Base-by-base conservation (phyloP, 2,329 filamentous ascomycete genomes). In the Xenosphaeropsis pyriputrescens region DNA sequence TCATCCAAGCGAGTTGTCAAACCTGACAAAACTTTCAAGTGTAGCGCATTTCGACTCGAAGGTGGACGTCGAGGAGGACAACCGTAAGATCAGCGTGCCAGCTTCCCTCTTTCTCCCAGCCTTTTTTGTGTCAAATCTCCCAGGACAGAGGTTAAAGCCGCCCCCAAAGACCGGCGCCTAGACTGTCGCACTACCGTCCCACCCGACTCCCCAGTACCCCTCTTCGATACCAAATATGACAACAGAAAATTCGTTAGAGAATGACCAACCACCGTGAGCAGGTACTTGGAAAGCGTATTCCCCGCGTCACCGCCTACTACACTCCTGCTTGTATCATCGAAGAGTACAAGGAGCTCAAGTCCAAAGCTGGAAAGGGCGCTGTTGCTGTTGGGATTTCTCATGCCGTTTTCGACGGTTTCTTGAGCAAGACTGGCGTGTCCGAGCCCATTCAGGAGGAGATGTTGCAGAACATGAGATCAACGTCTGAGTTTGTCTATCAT, bases 401-500 rank as follows among this genome's bases (percentile, higher is more conserved):
- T 14, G 60, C 61, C 7, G 49, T 49, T n/a, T 72, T 61, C 50
- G 60, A 60, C 43, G 48, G 47, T 6, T 52, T 49, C 17, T 39
- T 64, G 41, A 51, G 41, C n/a, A 36, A 47, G 12, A 37, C 38
- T n/a, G 60, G 61, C 6, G 36, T 60, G 44, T 59, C 62, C 2
- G 57, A 60, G 8, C 53, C 57, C 17, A 54, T 56, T 45, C 57
- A 59, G 15, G 57, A 67, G 40, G 70, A 75, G 50, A 40, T 73
- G 49, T 53, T 66, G 26, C 63, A 74, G 52, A 75, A 70, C 42
- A 63, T 70, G 51, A 52, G 62, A 31, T 55, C 75, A 34, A 51
- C 74, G 41, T 57, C 64, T 38, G 59, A 66, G 16, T 65, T 60
- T 19, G 69, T 70, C 0, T 75, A 75, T 44, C 75, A 62, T 47